These are phyloP conservation scores for Mycena galopus DNA, from an alignment of 768 basidiomycete species.

Conservation along the genomic window DNA sequence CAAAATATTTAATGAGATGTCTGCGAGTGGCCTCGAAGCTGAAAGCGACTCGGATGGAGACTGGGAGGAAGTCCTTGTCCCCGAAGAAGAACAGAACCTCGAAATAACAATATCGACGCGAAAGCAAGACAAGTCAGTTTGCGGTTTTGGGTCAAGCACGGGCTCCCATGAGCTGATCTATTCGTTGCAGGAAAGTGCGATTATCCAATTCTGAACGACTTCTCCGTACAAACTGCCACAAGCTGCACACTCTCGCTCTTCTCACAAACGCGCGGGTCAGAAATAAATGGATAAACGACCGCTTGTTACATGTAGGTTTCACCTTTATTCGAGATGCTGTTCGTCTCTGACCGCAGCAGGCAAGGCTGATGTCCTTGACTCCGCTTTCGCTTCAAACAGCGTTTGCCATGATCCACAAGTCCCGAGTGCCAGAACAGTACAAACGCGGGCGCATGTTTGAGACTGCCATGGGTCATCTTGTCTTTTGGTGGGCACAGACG, in stretches of 20 bases:
- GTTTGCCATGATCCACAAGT: conserved; percentile 86
- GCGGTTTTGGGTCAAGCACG: conserved; percentile 10
- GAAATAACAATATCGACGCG: conserved; percentile 79
- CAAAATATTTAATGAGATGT: conserved; percentile 36
- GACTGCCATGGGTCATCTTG: conserved; percentile 77
- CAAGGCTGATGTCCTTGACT: conserved; percentile 87
- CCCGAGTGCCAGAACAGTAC: conserved; percentile 81
- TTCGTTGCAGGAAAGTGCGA: conserved; percentile 57
- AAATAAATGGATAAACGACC: conserved; percentile 89
- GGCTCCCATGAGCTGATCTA: conserved; percentile 5
- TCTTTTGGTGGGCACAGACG: conserved; percentile 85
- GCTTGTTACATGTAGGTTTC: conserved; percentile 81
- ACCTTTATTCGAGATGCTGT: conserved; percentile 16
- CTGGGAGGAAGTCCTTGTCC: conserved; percentile 84
- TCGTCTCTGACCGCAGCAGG: conserved; percentile 60
- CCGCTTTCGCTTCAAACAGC: conserved; percentile 85
- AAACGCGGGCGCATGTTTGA: conserved; percentile 93
- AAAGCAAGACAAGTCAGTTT: conserved; percentile 63
- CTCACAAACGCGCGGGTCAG: conserved; percentile 80
- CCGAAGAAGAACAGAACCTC: conserved; percentile 64
- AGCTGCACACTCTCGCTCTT: conserved; percentile 88
- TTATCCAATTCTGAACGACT: conserved; percentile 77
- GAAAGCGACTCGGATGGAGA: conserved; percentile 80
- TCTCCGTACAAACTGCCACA: conserved; percentile 85
- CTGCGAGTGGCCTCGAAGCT: conserved; percentile 29